Conservation (phyloP, 1,139 yeast genomes). For the Nakaseomyces sp. region DNA sequence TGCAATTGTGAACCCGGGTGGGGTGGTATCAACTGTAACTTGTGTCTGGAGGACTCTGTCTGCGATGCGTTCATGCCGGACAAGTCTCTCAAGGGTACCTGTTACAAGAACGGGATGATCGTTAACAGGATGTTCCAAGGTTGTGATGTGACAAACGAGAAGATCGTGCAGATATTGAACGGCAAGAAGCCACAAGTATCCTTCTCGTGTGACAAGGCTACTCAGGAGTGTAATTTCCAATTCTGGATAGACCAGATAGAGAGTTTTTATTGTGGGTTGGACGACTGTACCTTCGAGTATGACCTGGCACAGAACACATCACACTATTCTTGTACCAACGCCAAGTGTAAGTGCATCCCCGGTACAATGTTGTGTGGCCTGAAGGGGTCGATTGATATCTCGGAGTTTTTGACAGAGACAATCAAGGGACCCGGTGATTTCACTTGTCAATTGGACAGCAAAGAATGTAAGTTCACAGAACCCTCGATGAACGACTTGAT, state of each 20-base stretch:
- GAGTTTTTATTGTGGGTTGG: constrained; percentile 80
- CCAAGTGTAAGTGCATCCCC: constrained; percentile 80
- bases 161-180: constrained; percentile 66
- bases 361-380: constrained; percentile 92
- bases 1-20: constrained; percentile 82
- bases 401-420: constrained; percentile 84
- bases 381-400: constrained; percentile 85
- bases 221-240: constrained; percentile 72
- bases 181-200: constrained; percentile 89
- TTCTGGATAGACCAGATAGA: constrained; percentile 91
- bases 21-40: constrained; percentile 88
- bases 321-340: constrained; percentile 66
- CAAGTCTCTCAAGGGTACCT: constrained; percentile 67
- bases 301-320: constrained; percentile 60
- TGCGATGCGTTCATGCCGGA: constrained; percentile 88
- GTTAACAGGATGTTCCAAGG: constrained; percentile 78
- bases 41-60: constrained; percentile 61
- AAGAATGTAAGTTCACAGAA: constrained; percentile 72
- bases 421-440: constrained; percentile 92
- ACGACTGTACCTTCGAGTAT: constrained; percentile 58
- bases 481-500: constrained; percentile 95
- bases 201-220: constrained; percentile 69
- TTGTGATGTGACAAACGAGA: constrained; percentile 89
- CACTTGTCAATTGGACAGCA: constrained; percentile 39
- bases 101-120: constrained; percentile 80